phyloP scores from a whole-genome alignment of 495 filamentous ascomycete genomes.

The Gamarada debralockiae region DNA sequence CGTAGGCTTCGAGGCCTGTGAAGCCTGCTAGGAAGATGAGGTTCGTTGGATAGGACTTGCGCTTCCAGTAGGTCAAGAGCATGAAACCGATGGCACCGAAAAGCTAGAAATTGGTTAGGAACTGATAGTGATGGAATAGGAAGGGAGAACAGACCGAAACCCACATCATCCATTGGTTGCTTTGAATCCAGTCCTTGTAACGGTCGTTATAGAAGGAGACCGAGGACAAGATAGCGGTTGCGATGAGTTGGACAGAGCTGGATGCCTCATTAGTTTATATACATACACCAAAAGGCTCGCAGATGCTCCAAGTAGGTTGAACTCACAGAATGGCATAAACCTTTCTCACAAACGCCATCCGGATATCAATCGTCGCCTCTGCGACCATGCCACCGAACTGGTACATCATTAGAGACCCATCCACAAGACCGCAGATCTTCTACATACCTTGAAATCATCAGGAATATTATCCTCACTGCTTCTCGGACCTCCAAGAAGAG shows the following conservation, averaged over 20 bases:
- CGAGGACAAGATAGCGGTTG: conserved; percentile 75
- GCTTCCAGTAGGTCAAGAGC: conserved; percentile 92
- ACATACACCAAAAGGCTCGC: neutral
- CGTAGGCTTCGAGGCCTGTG: conserved; percentile 90
- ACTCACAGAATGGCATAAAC: conserved; percentile 77
- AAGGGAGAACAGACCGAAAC: conserved; percentile 48
- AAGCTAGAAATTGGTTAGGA: conserved; percentile 13
- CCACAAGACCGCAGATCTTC: neutral
- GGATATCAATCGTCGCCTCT: conserved; percentile 90
- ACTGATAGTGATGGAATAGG: neutral
- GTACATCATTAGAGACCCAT: conserved; percentile 1
- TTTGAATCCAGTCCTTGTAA: conserved; percentile 88
- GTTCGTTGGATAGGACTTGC: conserved; percentile 94
- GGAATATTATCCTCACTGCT: conserved; percentile 85
- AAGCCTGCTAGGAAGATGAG: conserved; percentile 89
- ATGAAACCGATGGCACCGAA: conserved; percentile 18
- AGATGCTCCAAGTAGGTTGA: too few relatives aligned
- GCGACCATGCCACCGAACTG: conserved; percentile 87
- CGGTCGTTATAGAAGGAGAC: conserved; percentile 75
- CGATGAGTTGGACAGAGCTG: conserved; percentile 46
- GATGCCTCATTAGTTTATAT: conserved; percentile 29
- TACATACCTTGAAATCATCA: conserved; percentile 88
- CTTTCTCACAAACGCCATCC: conserved; percentile 97
- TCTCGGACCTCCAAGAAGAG: conserved; percentile 61
- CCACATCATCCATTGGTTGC: conserved; percentile 80